Evolutionary conservation across 2,329 filamentous ascomycete genomes (phyloP), one percentile per base, ranked within the genome.

Genomic region (Ophiostoma australiae): DNA sequence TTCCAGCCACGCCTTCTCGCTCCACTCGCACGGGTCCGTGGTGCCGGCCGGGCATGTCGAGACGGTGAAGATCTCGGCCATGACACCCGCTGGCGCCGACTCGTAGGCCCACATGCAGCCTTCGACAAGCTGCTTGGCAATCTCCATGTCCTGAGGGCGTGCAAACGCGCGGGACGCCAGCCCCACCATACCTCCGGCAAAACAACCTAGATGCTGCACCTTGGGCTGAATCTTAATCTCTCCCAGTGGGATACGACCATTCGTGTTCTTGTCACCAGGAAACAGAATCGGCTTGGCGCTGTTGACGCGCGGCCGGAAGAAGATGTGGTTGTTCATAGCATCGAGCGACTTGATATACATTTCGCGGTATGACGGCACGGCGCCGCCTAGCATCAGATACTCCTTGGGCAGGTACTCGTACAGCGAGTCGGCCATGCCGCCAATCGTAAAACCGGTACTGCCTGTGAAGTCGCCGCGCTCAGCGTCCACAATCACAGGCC

Each of bases 381-480:
- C 79, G 3, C 90, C 90, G 48, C 88, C 88, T 0, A 92, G 84
- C 20, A 92, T 80, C 66, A 91, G 79, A 75, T 88, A 87, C 76
- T 91, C 52, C 68, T 92, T 81, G 0, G 85, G 83, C 74, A 91
- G 85, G 77, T 91, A 94, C 76, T 88, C 86, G 74, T 87, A 88
- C 1, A 86, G 78, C 15, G 85, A 87, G 76, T 88, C 86, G 3
- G 84, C 82, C 82, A 85, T 85, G 55, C 82, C 85, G 65, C 85
- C 86, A 1, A 87, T 80, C 0, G 84, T 84, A 73, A 86, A 87
- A 65, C 84, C 79, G 73, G 89, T 84, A 68, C 85, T 80, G 35
- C 70, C 70, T 8, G 86, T 86, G 44, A 91, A 83, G n/a, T 88
- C 81, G 8, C 89, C 88, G 0, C 84, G 85, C 73, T 79, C 77